Conservation (phyloP, 768 basidiomycete genomes). For the Paxillus involutus region DNA sequence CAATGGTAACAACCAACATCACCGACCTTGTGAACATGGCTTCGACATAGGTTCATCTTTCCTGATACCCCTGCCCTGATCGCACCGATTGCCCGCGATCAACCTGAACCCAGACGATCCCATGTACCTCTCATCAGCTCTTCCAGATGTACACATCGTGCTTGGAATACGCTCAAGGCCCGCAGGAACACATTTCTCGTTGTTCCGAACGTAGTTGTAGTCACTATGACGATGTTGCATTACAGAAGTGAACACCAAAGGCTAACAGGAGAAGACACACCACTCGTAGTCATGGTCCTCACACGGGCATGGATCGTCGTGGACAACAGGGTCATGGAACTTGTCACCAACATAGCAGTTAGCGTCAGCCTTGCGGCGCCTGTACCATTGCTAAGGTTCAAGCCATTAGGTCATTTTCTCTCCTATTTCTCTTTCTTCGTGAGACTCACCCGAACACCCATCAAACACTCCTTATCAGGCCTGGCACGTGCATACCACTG, state of each 20-base stretch:
- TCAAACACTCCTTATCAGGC: conserved; percentile 74
- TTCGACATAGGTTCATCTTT: conserved; percentile 75
- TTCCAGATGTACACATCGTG: conserved; percentile 56
- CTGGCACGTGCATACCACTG: conserved; percentile 78
- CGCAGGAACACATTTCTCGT: conserved; percentile 72
- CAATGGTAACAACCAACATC: neutral
- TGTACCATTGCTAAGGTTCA: conserved; percentile 85
- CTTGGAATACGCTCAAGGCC: conserved; percentile 88
- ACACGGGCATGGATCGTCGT: conserved; percentile 84
- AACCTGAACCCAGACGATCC: conserved; percentile 92
- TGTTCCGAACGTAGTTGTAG: conserved; percentile 83
- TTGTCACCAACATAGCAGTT: conserved; percentile 91
- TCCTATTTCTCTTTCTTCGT: neutral
- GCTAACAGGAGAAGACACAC: conserved; percentile 39
- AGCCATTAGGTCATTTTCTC: neutral
- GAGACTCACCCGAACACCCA: conserved; percentile 83
- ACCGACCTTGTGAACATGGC: conserved; percentile 72
- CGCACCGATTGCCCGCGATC: conserved; percentile 92
- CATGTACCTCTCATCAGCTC: conserved; percentile 59
- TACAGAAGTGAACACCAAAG: neutral
- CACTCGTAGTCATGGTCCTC: conserved; percentile 92
- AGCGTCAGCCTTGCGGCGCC: conserved; percentile 75
- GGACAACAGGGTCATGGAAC: conserved; percentile 80
- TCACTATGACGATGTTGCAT: conserved; percentile 51
- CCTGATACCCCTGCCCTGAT: conserved; percentile 48